Evolutionary conservation across 2,329 filamentous ascomycete genomes (phyloP), one percentile per base, ranked within the genome.

Genomic region (Penicillium sp.): DNA sequence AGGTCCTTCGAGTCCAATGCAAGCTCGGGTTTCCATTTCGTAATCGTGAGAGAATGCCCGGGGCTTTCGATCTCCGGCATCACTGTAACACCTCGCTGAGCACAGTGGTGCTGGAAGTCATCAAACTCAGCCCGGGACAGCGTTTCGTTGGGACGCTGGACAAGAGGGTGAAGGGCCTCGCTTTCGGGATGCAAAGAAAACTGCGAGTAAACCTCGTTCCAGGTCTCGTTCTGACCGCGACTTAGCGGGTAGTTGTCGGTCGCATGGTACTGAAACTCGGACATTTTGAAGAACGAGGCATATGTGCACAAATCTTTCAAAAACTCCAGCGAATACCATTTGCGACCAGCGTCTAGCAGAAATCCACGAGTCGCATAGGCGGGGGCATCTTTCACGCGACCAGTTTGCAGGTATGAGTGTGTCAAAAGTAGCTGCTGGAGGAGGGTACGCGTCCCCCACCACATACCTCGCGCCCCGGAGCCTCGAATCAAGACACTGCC

Each of bases 221-320:
- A 79, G 0, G 74, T 75, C 46, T 80, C 77, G 18, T 74, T 72
- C 3, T 73, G 75, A 45, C 84, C 83, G 18, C 77, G 72, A 23
- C 74, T 70, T 1, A 77, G 70, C 35, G 81, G 82, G 41, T 80
- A 77, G 60, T 84, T 85, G 63, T 86, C 83, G 56, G 78, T 82
- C 4, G 83, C 72, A 62, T 86, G 83, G 18, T 85, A 67, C 42
- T 85, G 83, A 50, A 85, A 80, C 1, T 78, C 78, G 58, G 83
- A 84, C 59, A 84, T 78, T 62, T 85, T 86, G 71, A 83, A 85
- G 64, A 82, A 85, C 29, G 82, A 84, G 58, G 83, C 79, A 65
- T 84, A 85, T 0, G 78, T 76, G 66, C 83, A 85, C 58, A 85
- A 70, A n/a, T 85, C 82, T 39, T 77, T 73, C 16, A 85, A 62